Percentiles rank a stretch among this genome's conserved stretches.
phyloP scores from a whole-genome alignment of 179 eudicot species.

The Beta lomatogona region DNA sequence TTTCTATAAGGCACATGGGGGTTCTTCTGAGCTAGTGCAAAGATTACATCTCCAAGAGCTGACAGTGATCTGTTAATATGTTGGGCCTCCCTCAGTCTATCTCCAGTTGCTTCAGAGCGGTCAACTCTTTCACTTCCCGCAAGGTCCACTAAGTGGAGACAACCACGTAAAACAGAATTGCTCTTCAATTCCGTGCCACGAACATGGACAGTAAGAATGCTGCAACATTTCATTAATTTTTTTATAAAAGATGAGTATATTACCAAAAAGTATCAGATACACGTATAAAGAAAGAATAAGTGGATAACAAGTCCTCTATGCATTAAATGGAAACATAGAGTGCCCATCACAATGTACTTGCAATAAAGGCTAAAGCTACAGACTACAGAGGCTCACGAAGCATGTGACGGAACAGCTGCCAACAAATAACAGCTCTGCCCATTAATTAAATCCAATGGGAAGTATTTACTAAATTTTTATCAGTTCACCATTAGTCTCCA shows the following conservation, averaged over 20 bases:
- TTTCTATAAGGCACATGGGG: constrained; percentile 92
- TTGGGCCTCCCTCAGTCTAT: constrained; percentile 88
- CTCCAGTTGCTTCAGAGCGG: constrained; percentile 96
- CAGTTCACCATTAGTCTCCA: neutral
- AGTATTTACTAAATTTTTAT: neutral
- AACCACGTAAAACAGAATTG: constrained; percentile 70
- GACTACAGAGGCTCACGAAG: neutral
- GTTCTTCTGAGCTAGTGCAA: constrained; percentile 84
- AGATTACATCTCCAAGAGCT: constrained; percentile 93
- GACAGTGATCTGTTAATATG: constrained; percentile 94
- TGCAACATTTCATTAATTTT: constrained; percentile 32
- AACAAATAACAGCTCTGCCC: neutral
- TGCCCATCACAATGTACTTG: neutral
- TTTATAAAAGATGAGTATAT: neutral
- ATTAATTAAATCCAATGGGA: neutral
- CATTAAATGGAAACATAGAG: neutral
- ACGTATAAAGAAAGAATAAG: neutral
- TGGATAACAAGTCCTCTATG: neutral
- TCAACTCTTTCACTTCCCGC: constrained; percentile 99
- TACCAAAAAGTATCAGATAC: neutral
- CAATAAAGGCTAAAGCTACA: too few relatives aligned
- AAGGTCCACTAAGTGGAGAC: constrained; percentile 93
- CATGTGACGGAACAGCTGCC: neutral
- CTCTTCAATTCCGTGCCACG: constrained; percentile 85
- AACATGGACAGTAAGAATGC: constrained; percentile 95